These are phyloP conservation scores for Tillandsia fasciculata DNA, from an alignment of 176 grass and related monocot genomes.

Conservation along the genomic window DNA sequence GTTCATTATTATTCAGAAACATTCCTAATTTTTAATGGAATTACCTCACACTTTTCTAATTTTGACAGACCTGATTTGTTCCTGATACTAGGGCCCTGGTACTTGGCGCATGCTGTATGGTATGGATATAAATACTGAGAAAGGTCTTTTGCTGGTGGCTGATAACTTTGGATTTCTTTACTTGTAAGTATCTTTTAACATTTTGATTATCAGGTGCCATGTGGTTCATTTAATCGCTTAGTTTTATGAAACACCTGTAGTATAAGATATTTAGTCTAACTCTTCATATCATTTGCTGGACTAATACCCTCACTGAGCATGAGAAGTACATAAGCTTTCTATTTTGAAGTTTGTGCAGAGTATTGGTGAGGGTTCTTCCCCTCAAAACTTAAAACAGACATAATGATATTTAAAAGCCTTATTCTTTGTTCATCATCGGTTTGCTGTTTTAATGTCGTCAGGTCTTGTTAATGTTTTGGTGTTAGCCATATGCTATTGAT, in stretches of 20 bases:
- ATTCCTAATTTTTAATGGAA: neutral
- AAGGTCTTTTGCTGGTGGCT: conserved; percentile 79
- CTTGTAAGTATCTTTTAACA: conserved; percentile 39
- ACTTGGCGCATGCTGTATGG: conserved; percentile 92
- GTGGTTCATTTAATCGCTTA: neutral
- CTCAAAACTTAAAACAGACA: no score
- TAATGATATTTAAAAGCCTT: no score
- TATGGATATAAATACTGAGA: conserved; percentile 78
- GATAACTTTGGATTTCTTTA: conserved; percentile 92
- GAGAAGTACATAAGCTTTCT: no score
- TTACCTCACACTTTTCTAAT: neutral
- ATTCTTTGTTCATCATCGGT: neutral
- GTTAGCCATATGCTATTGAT: neutral
- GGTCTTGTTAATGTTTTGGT: neutral
- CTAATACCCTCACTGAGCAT: no score
- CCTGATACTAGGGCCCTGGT: conserved; percentile 50
- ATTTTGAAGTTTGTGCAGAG: no score
- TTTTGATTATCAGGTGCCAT: neutral
- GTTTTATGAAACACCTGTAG: no score
- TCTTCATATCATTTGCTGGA: no score
- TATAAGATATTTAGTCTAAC: no score
- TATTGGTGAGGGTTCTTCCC: no score
- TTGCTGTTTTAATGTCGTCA: neutral
- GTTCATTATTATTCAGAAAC: neutral
- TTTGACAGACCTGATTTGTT: conserved; percentile 13